Percentiles rank a stretch among this genome's conserved stretches.
Conservation (phyloP, 1,284 basidiomycete genomes). For the Trichosporon inkin region DNA sequence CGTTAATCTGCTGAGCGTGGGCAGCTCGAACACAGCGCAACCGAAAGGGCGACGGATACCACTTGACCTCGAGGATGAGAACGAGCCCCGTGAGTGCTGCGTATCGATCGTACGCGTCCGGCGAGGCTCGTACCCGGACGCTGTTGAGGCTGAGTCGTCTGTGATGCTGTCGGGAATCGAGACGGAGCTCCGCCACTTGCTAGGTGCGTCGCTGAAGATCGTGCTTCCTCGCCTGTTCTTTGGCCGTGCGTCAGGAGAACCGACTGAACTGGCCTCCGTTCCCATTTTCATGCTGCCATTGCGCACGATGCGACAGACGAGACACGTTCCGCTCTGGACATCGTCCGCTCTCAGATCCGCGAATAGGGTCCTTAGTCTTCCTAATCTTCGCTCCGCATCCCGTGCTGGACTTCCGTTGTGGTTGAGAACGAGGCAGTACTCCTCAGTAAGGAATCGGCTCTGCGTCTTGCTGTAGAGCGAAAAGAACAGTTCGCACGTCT, state of each 20-base stretch:
- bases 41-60: constrained; percentile 80
- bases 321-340: constrained; percentile 72
- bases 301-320: constrained; percentile 85
- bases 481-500: constrained; percentile 89
- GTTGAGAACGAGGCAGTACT: constrained; percentile 84
- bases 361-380: constrained; percentile 76
- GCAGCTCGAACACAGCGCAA: constrained; percentile 84
- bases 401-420: constrained; percentile 82
- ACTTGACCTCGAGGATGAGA: not conserved
- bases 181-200: constrained; percentile 24
- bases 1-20: constrained; percentile 61
- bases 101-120: constrained; percentile 35
- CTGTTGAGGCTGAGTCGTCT: constrained; percentile 46
- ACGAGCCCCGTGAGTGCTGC: constrained; percentile 23
- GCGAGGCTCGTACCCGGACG: constrained; percentile 36
- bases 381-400: constrained; percentile 55
- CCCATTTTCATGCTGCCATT: constrained; percentile 80
- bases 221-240: constrained; percentile 16
- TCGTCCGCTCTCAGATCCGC: constrained; percentile 81
- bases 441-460: constrained; percentile 82
- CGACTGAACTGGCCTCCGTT: constrained; percentile 54
- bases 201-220: constrained; percentile 13
- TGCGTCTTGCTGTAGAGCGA: constrained; percentile 84
- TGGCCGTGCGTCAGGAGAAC: constrained; percentile 1
- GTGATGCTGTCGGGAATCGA: constrained; percentile 34